A percentile compares a stretch with the other conserved stretches of the same genome.
These are phyloP conservation scores for Cupressus sempervirens DNA, from an alignment of 75 land plant genomes.

Conservation along the genomic window DNA sequence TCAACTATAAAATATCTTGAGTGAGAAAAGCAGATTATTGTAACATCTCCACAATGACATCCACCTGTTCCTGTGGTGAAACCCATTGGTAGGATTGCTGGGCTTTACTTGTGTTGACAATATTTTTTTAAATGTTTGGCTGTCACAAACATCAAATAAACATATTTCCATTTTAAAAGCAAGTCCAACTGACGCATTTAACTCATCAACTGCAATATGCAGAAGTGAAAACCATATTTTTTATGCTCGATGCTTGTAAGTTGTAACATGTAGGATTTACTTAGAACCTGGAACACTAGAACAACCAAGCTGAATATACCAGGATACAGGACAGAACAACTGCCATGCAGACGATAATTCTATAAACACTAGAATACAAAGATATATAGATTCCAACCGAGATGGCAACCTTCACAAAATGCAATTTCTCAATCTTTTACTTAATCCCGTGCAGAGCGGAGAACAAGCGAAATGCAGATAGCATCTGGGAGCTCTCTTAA, in stretches of 20 bases:
- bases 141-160: neutral
- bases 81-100: neutral
- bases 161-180: neutral
- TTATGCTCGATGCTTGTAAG: neutral
- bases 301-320: neutral
- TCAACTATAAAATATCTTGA: neutral
- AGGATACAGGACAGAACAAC: neutral
- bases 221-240: neutral
- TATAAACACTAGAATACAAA: neutral
- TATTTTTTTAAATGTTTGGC: neutral
- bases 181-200: neutral
- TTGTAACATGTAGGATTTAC: neutral
- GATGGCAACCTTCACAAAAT: neutral
- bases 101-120: neutral
- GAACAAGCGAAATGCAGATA: neutral
- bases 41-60: neutral
- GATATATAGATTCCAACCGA: neutral
- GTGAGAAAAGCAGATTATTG: neutral
- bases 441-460: neutral
- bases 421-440: neutral
- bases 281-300: neutral
- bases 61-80: neutral
- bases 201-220: neutral
- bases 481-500: neutral
- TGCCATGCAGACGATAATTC: neutral